A percentile compares a stretch with the other conserved stretches of the same genome.
Conservation (phyloP, 768 basidiomycete genomes). For the Macrolepiota albuminosa region DNA sequence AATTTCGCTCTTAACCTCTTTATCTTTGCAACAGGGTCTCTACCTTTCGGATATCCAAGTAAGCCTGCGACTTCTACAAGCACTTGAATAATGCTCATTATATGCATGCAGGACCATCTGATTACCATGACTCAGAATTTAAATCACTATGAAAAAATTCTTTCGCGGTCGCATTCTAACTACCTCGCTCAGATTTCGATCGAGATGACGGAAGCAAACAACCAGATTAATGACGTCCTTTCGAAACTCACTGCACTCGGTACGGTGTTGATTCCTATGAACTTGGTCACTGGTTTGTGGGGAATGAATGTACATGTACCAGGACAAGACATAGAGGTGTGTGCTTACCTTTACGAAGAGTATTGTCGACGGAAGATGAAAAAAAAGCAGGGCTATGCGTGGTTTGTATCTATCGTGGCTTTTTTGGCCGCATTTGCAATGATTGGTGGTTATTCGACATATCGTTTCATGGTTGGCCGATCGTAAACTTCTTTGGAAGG, state of each 20-base stretch:
- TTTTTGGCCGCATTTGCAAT: slow-evolving; percentile 76
- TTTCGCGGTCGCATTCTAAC: slow-evolving; percentile 97
- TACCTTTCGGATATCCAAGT: slow-evolving; percentile 95
- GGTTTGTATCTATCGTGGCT: slow-evolving; percentile 88
- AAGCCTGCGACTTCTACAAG: background rate
- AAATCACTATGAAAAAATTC: slow-evolving; percentile 99
- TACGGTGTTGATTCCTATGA: slow-evolving; percentile 97
- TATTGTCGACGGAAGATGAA: slow-evolving; percentile 16
- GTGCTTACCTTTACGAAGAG: slow-evolving; percentile 12
- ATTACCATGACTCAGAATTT: slow-evolving; percentile 99
- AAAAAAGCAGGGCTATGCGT: slow-evolving; percentile 47
- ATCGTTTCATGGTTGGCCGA: slow-evolving; percentile 64
- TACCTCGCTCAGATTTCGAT: slow-evolving; percentile 99
- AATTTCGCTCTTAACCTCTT: background rate
- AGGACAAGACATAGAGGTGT: slow-evolving; percentile 58
- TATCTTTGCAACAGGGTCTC: slow-evolving; percentile 55
- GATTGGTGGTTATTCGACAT: slow-evolving; percentile 75
- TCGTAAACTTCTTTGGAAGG: background rate
- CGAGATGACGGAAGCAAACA: slow-evolving; percentile 99
- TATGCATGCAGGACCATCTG: slow-evolving; percentile 68
- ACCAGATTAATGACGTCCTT: slow-evolving; percentile 98
- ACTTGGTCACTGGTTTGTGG: slow-evolving; percentile 94
- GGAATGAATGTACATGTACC: slow-evolving; percentile 99
- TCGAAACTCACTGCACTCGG: slow-evolving; percentile 96
- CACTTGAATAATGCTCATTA: background rate